These are phyloP conservation scores for Myxozyma sirexii DNA, from an alignment of 805 yeast genomes.

Conservation along the genomic window DNA sequence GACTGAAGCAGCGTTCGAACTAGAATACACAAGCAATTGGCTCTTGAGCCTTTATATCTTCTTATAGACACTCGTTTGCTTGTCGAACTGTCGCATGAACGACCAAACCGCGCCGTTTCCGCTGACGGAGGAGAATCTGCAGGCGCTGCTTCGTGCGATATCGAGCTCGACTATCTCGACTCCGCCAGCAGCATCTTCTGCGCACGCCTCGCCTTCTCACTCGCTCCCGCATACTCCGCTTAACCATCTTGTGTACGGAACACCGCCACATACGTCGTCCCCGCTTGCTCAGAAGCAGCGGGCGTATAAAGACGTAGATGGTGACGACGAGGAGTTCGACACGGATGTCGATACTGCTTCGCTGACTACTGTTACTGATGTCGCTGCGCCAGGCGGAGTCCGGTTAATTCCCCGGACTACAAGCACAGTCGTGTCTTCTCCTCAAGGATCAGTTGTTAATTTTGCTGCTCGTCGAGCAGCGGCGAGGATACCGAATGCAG, in stretches of 20 bases:
- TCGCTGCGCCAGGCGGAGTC: slow-evolving; percentile 8
- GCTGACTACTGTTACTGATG: slow-evolving; percentile 6
- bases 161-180: slow-evolving; percentile 8
- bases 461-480: slow-evolving; percentile 26
- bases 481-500: slow-evolving; percentile 13
- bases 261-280: slow-evolving; percentile 2
- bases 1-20: too few species aligned
- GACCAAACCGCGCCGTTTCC: slow-evolving; percentile 21
- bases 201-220: neutral
- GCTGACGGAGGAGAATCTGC: slow-evolving; percentile 33
- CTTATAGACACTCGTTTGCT: too few species aligned
- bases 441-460: slow-evolving; percentile 31
- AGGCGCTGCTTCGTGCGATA: slow-evolving; percentile 22
- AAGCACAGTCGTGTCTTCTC: slow-evolving; percentile 26
- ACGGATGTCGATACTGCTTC: slow-evolving; percentile 12
- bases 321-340: neutral
- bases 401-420: slow-evolving; percentile 7
- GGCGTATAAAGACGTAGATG: neutral
- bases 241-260: slow-evolving; percentile 4
- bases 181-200: neutral
- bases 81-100: neutral
- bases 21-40: too few species aligned
- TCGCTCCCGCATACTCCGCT: slow-evolving; percentile 7
- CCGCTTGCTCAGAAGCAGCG: slow-evolving; percentile 2
- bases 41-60: neutral